A percentile compares a stretch with the other conserved stretches of the same genome.
Conservation (phyloP, 768 basidiomycete genomes). For the Naganishia randhawae region DNA sequence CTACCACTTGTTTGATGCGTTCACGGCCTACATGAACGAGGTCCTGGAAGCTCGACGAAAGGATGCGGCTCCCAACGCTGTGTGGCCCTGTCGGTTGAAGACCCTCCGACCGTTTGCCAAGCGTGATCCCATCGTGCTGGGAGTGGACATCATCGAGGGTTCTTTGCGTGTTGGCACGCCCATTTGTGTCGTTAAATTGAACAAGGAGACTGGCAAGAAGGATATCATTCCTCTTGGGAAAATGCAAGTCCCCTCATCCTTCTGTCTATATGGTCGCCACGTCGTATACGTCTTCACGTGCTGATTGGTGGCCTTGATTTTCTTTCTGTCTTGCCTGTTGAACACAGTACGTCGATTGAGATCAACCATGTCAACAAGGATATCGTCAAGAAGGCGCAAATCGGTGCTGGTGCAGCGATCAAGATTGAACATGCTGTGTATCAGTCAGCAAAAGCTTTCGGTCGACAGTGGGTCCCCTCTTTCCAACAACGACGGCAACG, state of each 20-base stretch:
- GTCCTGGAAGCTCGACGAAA: conserved; percentile 85
- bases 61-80: conserved; percentile 88
- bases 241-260: conserved; percentile 62
- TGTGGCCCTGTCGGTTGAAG: conserved; percentile 94
- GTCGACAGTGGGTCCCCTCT: conserved; percentile 64
- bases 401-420: conserved; percentile 94
- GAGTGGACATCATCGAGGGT: conserved; percentile 93
- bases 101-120: conserved; percentile 91
- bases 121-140: conserved; percentile 94
- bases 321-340: not conserved
- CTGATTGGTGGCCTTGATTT: not conserved
- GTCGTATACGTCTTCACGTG: conserved; percentile 24
- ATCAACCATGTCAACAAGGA: conserved; percentile 91
- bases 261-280: not conserved
- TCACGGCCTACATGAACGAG: conserved; percentile 87
- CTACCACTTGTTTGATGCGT: conserved; percentile 94
- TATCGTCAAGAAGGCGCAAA: conserved; percentile 81
- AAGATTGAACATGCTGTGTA: conserved; percentile 98
- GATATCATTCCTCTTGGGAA: conserved; percentile 89
- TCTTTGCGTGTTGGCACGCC: conserved; percentile 87
- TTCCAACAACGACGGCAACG: too few species aligned
- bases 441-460: conserved; percentile 90
- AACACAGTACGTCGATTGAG: conserved; percentile 82
- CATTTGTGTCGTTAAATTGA: conserved; percentile 87
- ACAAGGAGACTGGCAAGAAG: conserved; percentile 79